Conservation (phyloP, 1,139 yeast genomes). For the Blastobotrys niveus region DNA sequence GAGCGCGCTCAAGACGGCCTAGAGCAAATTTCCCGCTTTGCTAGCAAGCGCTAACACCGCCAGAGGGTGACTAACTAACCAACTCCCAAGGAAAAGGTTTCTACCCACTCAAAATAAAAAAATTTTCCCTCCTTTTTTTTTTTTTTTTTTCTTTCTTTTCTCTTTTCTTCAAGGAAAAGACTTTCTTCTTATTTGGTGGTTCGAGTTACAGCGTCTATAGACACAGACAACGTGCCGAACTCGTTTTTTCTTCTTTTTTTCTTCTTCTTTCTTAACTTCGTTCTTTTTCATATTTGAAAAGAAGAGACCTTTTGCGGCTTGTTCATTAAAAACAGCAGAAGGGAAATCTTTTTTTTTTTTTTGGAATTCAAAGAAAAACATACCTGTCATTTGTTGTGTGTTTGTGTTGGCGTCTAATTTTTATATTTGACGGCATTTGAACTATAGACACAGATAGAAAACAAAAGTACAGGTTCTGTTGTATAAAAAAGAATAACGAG, state of each 20-base stretch:
- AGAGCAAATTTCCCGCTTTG: no score
- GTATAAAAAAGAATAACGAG: constrained; percentile 1
- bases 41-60: no score
- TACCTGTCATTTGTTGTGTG: neutral
- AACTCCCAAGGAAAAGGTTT: neutral
- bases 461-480: no score
- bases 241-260: constrained; percentile 5
- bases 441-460: no score
- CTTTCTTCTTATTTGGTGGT: neutral
- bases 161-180: neutral
- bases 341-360: neutral
- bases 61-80: no score
- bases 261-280: neutral
- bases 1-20: no score
- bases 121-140: neutral
- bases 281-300: constrained; percentile 1
- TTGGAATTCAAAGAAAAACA: constrained; percentile 4
- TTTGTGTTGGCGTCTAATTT: no score
- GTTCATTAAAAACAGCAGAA: neutral
- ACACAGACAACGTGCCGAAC: constrained; percentile 6
- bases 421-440: no score
- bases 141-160: neutral
- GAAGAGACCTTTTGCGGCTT: neutral
- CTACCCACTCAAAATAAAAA: neutral
- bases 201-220: constrained; percentile 7